phyloP scores from a whole-genome alignment of 139 green algal genomes.

The Tetratostichococcus sp. region DNA sequence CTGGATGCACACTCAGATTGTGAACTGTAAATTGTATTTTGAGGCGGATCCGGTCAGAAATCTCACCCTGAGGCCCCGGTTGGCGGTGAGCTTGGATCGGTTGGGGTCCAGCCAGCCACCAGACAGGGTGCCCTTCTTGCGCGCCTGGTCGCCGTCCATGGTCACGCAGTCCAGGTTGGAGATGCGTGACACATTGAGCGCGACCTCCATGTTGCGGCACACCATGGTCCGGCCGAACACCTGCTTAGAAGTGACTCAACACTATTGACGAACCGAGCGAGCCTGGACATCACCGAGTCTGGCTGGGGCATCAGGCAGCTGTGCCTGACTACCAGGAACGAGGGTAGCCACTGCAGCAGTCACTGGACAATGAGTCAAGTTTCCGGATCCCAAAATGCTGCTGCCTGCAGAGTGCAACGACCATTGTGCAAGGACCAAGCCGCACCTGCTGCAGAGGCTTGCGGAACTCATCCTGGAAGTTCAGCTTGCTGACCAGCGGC shows the following conservation, averaged over 20 bases:
- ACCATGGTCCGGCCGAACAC: constrained; percentile 76
- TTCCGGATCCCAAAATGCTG: no score
- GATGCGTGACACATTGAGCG: constrained; percentile 31
- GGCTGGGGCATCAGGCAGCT: no score
- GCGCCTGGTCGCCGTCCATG: constrained; percentile 77
- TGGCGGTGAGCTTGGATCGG: constrained; percentile 13
- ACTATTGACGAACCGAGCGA: no score
- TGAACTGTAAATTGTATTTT: no score
- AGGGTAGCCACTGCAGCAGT: constrained; percentile 39
- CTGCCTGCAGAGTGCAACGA: no score
- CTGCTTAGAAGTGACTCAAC: constrained; percentile 41
- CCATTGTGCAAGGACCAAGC: neutral
- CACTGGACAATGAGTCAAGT: no score
- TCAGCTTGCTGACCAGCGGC: constrained; percentile 74
- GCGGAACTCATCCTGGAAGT: constrained; percentile 50
- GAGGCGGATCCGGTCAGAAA: no score
- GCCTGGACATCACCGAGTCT: no score
- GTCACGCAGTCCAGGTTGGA: constrained; percentile 82
- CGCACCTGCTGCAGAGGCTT: constrained; percentile 59
- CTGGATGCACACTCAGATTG: no score
- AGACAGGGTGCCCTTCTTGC: constrained; percentile 67
- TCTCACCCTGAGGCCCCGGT: neutral
- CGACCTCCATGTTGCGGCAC: constrained; percentile 63
- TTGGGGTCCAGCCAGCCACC: constrained; percentile 71
- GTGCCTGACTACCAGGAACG: no score